Percentiles rank a stretch among this genome's conserved stretches.
These are phyloP conservation scores for Aleurites moluccanus DNA, from an alignment of 441 rosid genomes.

Conservation along the genomic window DNA sequence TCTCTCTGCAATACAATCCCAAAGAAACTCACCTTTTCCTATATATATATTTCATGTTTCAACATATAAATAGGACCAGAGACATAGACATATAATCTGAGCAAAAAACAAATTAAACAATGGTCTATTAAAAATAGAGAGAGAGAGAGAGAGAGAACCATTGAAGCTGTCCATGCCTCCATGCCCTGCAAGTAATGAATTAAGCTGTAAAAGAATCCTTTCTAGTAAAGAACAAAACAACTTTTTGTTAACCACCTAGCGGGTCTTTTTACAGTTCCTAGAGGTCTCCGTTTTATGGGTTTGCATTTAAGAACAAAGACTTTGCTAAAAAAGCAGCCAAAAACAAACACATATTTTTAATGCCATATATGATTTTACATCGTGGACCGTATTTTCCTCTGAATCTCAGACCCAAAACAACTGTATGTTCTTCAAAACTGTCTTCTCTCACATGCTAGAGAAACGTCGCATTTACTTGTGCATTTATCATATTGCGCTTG, in stretches of 20 bases:
- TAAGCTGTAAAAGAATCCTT: constrained; percentile 10
- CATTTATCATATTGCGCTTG: background rate
- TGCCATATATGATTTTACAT: constrained; percentile 7
- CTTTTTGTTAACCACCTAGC: background rate
- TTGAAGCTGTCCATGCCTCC: constrained; percentile 24
- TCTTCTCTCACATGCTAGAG: background rate
- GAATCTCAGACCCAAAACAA: background rate
- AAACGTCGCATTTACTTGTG: background rate
- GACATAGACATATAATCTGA: background rate
- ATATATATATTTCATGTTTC: too few species aligned
- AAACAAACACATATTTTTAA: constrained; percentile 22
- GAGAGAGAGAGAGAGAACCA: constrained; percentile 25
- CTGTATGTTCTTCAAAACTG: background rate
- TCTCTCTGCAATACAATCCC: too few species aligned
- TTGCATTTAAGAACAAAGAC: constrained; percentile 22
- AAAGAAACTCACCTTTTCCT: too few species aligned
- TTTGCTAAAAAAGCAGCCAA: constrained; percentile 19
- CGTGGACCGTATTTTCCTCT: background rate
- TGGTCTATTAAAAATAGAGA: background rate
- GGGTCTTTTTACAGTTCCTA: constrained; percentile 22
- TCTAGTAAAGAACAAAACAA: constrained; percentile 12
- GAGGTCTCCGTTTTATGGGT: constrained; percentile 17
- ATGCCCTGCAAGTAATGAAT: constrained; percentile 21
- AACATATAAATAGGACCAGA: background rate
- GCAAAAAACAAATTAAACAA: constrained; percentile 1